A percentile compares a stretch with the other conserved stretches of the same genome.
phyloP scores from a whole-genome alignment of 164 flowering plant genomes.

The Stephania japonica region DNA sequence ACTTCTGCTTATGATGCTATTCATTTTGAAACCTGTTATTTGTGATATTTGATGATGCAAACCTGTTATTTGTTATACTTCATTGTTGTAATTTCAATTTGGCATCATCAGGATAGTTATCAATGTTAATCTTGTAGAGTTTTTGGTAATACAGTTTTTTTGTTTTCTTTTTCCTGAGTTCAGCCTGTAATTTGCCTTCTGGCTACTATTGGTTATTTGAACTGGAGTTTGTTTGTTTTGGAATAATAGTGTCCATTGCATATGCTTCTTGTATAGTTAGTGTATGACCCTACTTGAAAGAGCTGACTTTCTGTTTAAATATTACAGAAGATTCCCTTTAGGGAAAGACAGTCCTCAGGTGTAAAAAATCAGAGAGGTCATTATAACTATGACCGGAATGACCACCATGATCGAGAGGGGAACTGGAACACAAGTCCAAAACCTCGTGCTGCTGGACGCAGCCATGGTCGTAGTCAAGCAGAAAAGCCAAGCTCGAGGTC shows the following conservation, averaged over 20 bases:
- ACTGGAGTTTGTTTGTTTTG: background rate
- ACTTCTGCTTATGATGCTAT: background rate
- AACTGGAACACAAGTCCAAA: conserved; percentile 66
- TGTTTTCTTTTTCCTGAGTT: background rate
- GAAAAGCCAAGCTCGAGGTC: conserved; percentile 56
- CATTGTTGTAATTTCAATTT: background rate
- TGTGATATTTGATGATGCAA: background rate
- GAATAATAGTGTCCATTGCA: background rate
- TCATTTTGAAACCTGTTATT: too few relatives aligned
- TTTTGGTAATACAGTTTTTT: background rate
- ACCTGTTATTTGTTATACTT: background rate
- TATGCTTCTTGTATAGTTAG: background rate
- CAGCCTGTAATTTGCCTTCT: background rate
- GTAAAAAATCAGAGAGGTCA: conserved; percentile 52
- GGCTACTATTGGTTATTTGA: background rate
- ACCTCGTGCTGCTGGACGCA: conserved; percentile 52
- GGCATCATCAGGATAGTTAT: background rate
- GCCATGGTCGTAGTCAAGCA: conserved; percentile 51
- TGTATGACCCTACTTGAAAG: background rate
- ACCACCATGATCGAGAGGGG: conserved; percentile 77
- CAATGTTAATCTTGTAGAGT: too few relatives aligned
- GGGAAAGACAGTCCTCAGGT: conserved; percentile 64
- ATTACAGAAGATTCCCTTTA: conserved; percentile 52
- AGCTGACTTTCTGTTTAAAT: conserved; percentile 9
- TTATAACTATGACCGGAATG: conserved; percentile 58